Base-by-base conservation (phyloP, 1,284 basidiomycete genomes). In the Exobasidium rhododendri region DNA sequence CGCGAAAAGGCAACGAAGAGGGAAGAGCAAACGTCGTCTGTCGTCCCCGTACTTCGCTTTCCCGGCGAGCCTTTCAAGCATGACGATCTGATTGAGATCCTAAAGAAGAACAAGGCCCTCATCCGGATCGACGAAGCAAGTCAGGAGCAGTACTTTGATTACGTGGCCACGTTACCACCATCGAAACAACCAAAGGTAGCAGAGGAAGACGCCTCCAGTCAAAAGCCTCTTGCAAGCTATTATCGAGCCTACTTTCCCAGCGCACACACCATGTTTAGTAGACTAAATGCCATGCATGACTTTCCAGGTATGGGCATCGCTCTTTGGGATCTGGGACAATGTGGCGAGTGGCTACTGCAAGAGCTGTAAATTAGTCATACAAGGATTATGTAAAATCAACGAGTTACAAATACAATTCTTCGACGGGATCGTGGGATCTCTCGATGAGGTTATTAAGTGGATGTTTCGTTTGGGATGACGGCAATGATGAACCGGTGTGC, bases 281-380 rank as follows among this genome's bases (percentile, higher is more conserved):
- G 62, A 51, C 35, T 64, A 22, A 35, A 63, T 14, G 46, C 43
- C 11, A 28, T 57, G 6, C 29, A 30, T n/a, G 46, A 61, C 6
- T 5, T 35, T 24, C 49, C 43, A 4, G 62, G n/a, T 2, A 44
- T 30, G 7, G 60, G 61, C 2, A 30, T 64, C 1, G 62, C 62
- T 26, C 52, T 64, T 11, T 64, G 62, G 62, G 62, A 64, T 31
- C 29, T 64, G 3, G 62, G 62, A 3, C 59, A 62, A 44, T 57
- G 45, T 4, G 58, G 59, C n/a, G 61, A 55, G 14, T 64, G 62
- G 62, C 35, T 64, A 26, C 32, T 64, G 28, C 58, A 56, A n/a
- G 59, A 35, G 14, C 28, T 63, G 35, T 63, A 62, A 35, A 5
- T 6, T 45, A 11, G 10, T 43, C 40, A 43, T n/a, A n/a, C n/a